A percentile compares a stretch with the other conserved stretches of the same genome.
These are phyloP conservation scores for Neonectria sp. DNA, from an alignment of 2,329 filamentous ascomycete genomes.

Conservation along the genomic window DNA sequence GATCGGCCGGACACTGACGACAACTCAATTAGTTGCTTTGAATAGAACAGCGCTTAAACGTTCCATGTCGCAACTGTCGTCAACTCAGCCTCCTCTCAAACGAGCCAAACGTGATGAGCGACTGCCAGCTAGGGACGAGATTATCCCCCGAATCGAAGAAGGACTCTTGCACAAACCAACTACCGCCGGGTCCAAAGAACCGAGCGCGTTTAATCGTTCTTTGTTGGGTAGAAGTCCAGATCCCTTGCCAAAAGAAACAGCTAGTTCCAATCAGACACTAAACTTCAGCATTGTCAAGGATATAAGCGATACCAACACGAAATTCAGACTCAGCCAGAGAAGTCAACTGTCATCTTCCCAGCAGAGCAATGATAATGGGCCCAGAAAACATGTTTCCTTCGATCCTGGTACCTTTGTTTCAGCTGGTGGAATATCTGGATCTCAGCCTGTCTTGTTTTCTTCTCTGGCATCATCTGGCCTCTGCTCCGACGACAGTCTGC, in stretches of 20 bases:
- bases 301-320: slow-evolving; percentile 74
- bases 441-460: slow-evolving; percentile 29
- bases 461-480: slow-evolving; percentile 34
- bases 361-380: slow-evolving; percentile 57
- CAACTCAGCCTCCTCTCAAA: slow-evolving; percentile 27
- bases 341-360: slow-evolving; percentile 63
- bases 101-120: slow-evolving; percentile 21
- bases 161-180: slow-evolving; percentile 21
- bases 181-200: slow-evolving; percentile 13
- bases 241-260: slow-evolving; percentile 21
- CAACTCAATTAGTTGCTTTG: background rate
- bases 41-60: slow-evolving; percentile 25
- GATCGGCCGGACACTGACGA: slow-evolving; percentile 42
- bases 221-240: slow-evolving; percentile 8
- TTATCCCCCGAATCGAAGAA: slow-evolving; percentile 13
- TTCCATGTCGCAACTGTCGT: slow-evolving; percentile 17
- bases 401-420: slow-evolving; percentile 32
- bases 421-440: slow-evolving; percentile 6
- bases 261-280: slow-evolving; percentile 60
- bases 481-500: slow-evolving; percentile 20
- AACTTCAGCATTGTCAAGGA: slow-evolving; percentile 86
- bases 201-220: slow-evolving; percentile 21
- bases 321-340: slow-evolving; percentile 77
- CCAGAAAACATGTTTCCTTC: slow-evolving; percentile 44
- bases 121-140: slow-evolving; percentile 1